Base-by-base conservation (phyloP, 768 basidiomycete species). In the Collybiopsis confluens region DNA sequence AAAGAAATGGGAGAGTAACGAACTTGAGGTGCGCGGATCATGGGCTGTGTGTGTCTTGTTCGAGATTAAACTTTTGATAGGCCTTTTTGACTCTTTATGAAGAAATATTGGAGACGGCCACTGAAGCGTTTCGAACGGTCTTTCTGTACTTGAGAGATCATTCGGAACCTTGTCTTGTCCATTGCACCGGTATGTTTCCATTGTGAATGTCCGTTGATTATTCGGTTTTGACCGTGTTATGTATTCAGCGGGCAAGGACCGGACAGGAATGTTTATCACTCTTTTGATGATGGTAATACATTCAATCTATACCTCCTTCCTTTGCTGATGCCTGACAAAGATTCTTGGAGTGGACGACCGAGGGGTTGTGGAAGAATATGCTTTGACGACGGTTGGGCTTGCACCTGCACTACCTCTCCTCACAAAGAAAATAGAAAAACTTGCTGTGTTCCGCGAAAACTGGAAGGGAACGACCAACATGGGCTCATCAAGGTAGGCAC, bases 181-280 rank as follows among this genome's bases (percentile, higher is more conserved):
- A 76, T 56, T 78, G 75, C 60, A 76, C 75, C 30, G 72, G 75
- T 74, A 37, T 50, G 63, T 51, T 21, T 20, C 21, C 8, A 24
- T 27, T n/a, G 15, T 44, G n/a, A 28, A 23, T 26, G 15, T 20
- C 5, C 21, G 33, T 36, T 20, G 38, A 21, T 9, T 10, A n/a
- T 11, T 26, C 15, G 11, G 33, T 20, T 21, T n/a, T 42, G 18
- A 52, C 43, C 24, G 20, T n/a, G 37, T 30, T 13, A 23, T 56
- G 6, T 16, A 38, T 26, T 16, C 52, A 76, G 73, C 66, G 20
- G 77, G 76, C 1, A 76, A 77, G 56, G 74, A 78, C 61, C 59
- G 76, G 27, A 75, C 74, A 4, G 75, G 73, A 3, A 50, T 74
- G 10, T 66, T 73, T 52, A 63, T 66, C 8, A 72, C 72, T 16